These are phyloP conservation scores for Phialophora macrospora DNA, from an alignment of 2,329 filamentous ascomycete species.

Conservation along the genomic window DNA sequence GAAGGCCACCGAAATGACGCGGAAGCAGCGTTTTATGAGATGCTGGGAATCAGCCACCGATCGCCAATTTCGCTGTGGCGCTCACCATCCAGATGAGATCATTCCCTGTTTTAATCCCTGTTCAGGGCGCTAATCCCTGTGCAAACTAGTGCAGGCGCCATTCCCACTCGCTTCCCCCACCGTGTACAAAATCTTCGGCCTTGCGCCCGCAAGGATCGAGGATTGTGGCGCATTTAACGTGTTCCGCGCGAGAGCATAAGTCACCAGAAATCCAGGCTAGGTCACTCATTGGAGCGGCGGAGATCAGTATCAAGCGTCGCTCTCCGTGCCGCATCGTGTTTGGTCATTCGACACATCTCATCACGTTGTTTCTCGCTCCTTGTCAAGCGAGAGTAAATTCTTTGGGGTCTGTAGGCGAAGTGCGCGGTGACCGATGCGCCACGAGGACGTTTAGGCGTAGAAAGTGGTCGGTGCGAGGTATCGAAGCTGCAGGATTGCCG, in stretches of 20 bases:
- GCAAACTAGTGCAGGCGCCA: neutral
- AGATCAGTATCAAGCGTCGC: neutral
- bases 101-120: constrained; percentile 28
- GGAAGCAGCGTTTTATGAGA: constrained; percentile 27
- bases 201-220: neutral
- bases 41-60: constrained; percentile 22
- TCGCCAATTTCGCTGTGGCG: constrained; percentile 24
- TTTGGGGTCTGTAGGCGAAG: neutral
- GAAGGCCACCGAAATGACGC: constrained; percentile 10
- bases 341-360: neutral
- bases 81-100: constrained; percentile 17
- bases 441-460: neutral
- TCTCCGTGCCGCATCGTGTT: neutral
- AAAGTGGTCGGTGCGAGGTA: neutral
- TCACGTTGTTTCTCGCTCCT: neutral
- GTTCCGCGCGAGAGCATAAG: neutral
- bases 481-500: neutral
- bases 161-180: neutral
- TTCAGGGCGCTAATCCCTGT: neutral
- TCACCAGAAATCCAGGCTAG: neutral
- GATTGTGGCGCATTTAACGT: neutral
- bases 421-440: neutral
- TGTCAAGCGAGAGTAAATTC: neutral
- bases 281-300: neutral
- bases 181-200: neutral